Percentiles rank a stretch among this genome's conserved stretches.
These are phyloP conservation scores for Helianthus annuus DNA, from an alignment of 129 eudicot genomes.

Conservation along the genomic window DNA sequence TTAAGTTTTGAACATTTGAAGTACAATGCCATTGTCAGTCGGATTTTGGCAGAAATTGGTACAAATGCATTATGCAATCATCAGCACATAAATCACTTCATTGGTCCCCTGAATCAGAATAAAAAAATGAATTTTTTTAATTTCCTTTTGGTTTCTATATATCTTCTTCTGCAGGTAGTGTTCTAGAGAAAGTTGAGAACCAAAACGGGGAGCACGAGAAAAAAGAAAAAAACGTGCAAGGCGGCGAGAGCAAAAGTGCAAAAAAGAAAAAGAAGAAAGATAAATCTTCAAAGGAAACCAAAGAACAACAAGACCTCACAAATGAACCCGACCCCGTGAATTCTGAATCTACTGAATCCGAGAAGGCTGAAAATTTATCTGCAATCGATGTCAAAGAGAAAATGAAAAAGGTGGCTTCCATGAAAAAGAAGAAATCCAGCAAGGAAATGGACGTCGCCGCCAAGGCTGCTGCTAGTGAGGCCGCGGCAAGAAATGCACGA, in stretches of 20 bases:
- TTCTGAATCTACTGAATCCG: conserved; percentile 45
- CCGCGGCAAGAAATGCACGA: conserved; percentile 89
- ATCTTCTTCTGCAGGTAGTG: conserved; percentile 42
- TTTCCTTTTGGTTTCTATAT: background rate
- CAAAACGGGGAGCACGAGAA: conserved; percentile 54
- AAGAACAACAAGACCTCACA: conserved; percentile 49
- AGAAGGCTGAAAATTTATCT: conserved; percentile 55
- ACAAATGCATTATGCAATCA: too few species aligned
- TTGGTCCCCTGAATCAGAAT: too few species aligned
- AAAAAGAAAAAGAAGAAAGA: conserved; percentile 94
- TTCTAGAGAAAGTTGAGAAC: conserved; percentile 51
- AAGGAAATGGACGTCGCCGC: conserved; percentile 90
- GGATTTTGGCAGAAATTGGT: too few species aligned
- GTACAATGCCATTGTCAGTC: too few species aligned
- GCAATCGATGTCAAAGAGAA: conserved; percentile 72
- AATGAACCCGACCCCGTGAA: conserved; percentile 43
- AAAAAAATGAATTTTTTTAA: background rate
- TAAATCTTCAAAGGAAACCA: conserved; percentile 64
- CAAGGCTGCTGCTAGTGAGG: conserved; percentile 82
- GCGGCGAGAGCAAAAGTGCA: conserved; percentile 65
- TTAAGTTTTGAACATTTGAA: too few species aligned
- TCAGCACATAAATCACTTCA: too few species aligned
- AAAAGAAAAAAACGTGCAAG: conserved; percentile 51
- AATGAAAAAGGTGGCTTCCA: conserved; percentile 68
- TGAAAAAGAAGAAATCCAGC: conserved; percentile 84